phyloP scores from a whole-genome alignment of 1,284 basidiomycete species.

The Athelia sp. region DNA sequence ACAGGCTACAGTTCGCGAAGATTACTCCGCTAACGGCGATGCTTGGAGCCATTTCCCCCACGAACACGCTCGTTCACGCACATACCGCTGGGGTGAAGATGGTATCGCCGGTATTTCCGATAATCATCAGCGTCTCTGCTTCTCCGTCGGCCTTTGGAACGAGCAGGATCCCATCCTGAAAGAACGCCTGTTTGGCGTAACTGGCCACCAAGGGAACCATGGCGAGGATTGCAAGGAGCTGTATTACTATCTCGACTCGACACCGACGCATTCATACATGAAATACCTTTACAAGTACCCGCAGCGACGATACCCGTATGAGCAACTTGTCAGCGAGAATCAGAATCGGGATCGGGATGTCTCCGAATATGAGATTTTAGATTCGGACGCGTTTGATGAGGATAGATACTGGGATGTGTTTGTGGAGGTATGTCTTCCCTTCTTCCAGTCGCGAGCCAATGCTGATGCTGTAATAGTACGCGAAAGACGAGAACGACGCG shows the following conservation, averaged over 20 bases:
- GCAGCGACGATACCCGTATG: conserved; percentile 89
- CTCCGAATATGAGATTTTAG: conserved; percentile 89
- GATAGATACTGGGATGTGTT: conserved; percentile 98
- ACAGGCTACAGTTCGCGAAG: conserved; percentile 95
- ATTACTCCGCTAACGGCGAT: conserved; percentile 95
- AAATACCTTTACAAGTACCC: conserved; percentile 99
- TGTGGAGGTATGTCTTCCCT: conserved; percentile 64
- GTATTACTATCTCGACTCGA: conserved; percentile 98
- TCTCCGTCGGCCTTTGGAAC: conserved; percentile 93
- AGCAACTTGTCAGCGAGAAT: conserved; percentile 87
- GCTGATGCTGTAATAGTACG: conserved; percentile 61
- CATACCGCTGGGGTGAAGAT: conserved; percentile 98
- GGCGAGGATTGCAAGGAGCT: conserved; percentile 99
- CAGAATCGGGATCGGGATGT: conserved; percentile 81
- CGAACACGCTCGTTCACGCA: conserved; percentile 89
- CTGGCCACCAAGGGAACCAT: conserved; percentile 96
- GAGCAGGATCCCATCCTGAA: conserved; percentile 93
- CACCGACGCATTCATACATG: conserved; percentile 99
- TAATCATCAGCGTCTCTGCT: conserved; percentile 92
- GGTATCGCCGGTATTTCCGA: conserved; percentile 95
- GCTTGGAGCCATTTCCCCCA: conserved; percentile 99
- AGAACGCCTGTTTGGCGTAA: conserved; percentile 92
- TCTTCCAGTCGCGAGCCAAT: conserved; percentile 9
- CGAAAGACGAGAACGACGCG: conserved; percentile 91
- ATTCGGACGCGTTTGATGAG: conserved; percentile 89